Base-by-base conservation (phyloP, 202 grass and related monocot genomes). In the Schoenoplectus tabernaemontani region DNA sequence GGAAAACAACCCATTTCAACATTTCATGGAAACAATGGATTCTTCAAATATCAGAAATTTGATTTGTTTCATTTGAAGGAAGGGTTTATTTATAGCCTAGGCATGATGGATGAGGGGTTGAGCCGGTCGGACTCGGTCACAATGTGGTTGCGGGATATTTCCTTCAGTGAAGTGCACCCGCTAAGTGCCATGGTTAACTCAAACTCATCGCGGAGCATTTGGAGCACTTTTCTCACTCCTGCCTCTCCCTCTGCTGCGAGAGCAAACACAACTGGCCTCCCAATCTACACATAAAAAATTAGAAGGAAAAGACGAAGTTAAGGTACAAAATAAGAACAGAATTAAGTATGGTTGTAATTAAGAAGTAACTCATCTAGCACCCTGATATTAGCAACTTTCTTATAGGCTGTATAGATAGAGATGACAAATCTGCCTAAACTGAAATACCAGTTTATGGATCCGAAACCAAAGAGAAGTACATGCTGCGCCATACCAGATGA, bases 91-190 rank as follows among this genome's bases (percentile, higher is more conserved):
- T 88, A 98, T 85, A 98, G 78, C 83, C 96, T 91, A 4, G 96
- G 79, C 2, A 65, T 46, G 24, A 80, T 32, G 56, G 84, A 72
- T 47, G 91, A 87, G 84, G 56, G 86, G 51, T 64, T 17, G 78
- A 88, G 60, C 78, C 22, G 81, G 78, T 98, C 95, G 13, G 75
- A 9, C 12, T 94, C 95, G 9, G 95, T 98, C 4, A 95, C 33
- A 23, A 98, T 85, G 84, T 98, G 95, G 68, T 83, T 98, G 89
- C 95, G 95, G 44, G 87, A 92, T 85, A 98, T 98, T 19, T 92
- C 91, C 33, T 86, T 89, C 28, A 98, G 84, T 28, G 86, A 89
- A 65, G 84, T 90, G 86, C 95, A 98, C 38, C 95, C 95, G 36
- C 95, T 92, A 22, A 94, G 86, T 22, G 85, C 83, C 91, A 98